Base-by-base conservation (phyloP, 2,329 filamentous ascomycete species). In the Cladosporium sp. region DNA sequence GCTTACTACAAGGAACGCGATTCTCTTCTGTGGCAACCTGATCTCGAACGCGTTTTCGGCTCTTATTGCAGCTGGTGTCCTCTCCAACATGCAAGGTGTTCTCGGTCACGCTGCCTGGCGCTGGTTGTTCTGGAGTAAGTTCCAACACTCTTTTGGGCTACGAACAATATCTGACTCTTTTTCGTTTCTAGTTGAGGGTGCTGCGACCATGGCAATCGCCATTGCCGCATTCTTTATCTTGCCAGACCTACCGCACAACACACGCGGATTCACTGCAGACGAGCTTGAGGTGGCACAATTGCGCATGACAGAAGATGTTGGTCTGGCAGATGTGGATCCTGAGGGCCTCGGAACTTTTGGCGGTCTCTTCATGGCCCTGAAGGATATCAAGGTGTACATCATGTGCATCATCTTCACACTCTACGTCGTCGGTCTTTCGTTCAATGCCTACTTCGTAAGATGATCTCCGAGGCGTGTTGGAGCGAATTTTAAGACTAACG, bases 21-120 rank as follows among this genome's bases (percentile, higher is more conserved):
- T 80, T 85, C 64, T 85, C 84, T 71, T 81, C 82, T 4, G 82
- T 3, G 83, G 82, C 3, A 81, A 79, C 1, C 73, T 84, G 23
- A 77, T 85, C 33, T 80, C 80, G 60, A 81, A 76, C 52, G 83
- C 83, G 1, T 86, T 86, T 69, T 83, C 82, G 11, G 83, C 81
- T 29, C 77, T 86, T 26, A 84, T 86, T 61, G 83, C 82, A 8
- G 84, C 84, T 3, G 82, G 89, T 11, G 90, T 93, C 64, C 88
- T 85, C 0, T 79, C 81, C 14, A 86, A 88, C 60, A 85, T 93
- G 81, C 82, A 89, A 66, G 82, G 85, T 3, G 77, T 78, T 0
- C 78, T 77, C 11, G 88, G 88, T 0, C 78, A 88, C 3, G 77
- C 81, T 5, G 87, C 87, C 5, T 92, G 84, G 89, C 77, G 72